A percentile compares a stretch with the other conserved stretches of the same genome.
phyloP scores from a whole-genome alignment of 176 grass and related monocot species.

The Bolboschoenus planiculmis region DNA sequence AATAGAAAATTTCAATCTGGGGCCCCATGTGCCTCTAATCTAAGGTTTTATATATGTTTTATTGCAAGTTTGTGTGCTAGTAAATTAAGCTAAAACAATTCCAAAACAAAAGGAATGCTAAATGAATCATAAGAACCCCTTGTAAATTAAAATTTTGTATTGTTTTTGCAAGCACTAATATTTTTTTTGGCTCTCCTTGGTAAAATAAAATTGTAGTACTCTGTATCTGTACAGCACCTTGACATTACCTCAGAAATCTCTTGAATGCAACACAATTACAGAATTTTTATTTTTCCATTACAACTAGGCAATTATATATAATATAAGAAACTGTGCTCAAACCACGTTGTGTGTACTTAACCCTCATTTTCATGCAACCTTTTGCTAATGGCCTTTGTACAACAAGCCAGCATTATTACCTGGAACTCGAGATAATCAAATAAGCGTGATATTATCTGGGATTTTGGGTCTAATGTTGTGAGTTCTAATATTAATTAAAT shows the following conservation, averaged over 20 bases:
- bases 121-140: too few relatives aligned
- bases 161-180: too few relatives aligned
- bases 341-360: neutral
- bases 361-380: constrained; percentile 11
- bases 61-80: too few relatives aligned
- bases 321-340: constrained; percentile 1
- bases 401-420: constrained; percentile 8
- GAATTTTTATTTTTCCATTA: neutral
- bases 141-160: too few relatives aligned
- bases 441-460: neutral
- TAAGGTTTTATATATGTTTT: too few relatives aligned
- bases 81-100: too few relatives aligned
- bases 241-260: neutral
- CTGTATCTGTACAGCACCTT: too few relatives aligned
- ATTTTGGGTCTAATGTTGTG: neutral
- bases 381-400: constrained; percentile 2
- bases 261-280: neutral
- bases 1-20: too few relatives aligned
- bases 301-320: neutral
- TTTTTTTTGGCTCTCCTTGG: too few relatives aligned
- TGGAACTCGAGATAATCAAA: neutral
- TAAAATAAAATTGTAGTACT: too few relatives aligned
- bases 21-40: too few relatives aligned
- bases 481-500: neutral
- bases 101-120: too few relatives aligned